Evolutionary conservation across 2,329 filamentous ascomycete genomes (phyloP).

Genomic region (Diaporthe capsici): DNA sequence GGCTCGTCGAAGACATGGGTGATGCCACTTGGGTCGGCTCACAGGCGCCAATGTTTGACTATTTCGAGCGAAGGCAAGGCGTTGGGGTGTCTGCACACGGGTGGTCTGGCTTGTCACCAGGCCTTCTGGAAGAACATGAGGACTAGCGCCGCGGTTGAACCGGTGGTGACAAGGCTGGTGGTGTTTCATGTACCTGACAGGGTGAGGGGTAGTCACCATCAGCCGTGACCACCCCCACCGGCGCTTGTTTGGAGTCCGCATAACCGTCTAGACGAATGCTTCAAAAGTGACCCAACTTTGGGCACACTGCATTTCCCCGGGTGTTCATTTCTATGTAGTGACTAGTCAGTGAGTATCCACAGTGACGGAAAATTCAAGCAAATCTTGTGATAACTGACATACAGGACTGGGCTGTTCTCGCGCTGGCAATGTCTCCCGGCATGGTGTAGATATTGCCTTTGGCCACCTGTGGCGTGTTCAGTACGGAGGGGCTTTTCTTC

Average conservation of each 20-base stretch:
- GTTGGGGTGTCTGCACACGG: conserved; percentile 5
- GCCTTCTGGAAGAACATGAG: conserved; percentile 28
- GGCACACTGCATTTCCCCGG: conserved; percentile 18
- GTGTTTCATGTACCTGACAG: conserved; percentile 43
- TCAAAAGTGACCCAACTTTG: conserved; percentile 30
- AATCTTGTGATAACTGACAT: conserved; percentile 9
- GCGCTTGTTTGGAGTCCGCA: conserved; percentile 39
- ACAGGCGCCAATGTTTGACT: conserved; percentile 35
- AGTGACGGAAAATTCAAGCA: conserved; percentile 17
- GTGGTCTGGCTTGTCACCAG: conserved; percentile 29
- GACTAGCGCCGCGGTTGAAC: conserved; percentile 35
- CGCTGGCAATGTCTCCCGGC: neutral
- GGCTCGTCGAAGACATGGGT: conserved; percentile 33
- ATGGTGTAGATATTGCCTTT: neutral
- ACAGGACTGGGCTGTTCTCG: neutral
- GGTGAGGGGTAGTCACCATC: conserved; percentile 34
- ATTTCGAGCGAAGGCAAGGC: conserved; percentile 27
- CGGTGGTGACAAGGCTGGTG: conserved; percentile 36
- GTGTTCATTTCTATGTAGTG: conserved; percentile 12
- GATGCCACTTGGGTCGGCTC: conserved; percentile 30
- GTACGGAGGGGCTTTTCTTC: neutral
- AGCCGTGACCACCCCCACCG: conserved; percentile 35
- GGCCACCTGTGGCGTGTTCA: conserved; percentile 10
- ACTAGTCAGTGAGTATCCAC: conserved; percentile 33
- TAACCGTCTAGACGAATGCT: conserved; percentile 24